Percentiles rank a stretch among this genome's conserved stretches.
phyloP scores from a whole-genome alignment of 2,329 filamentous ascomycete species.

The Aspergillus ibericus region DNA sequence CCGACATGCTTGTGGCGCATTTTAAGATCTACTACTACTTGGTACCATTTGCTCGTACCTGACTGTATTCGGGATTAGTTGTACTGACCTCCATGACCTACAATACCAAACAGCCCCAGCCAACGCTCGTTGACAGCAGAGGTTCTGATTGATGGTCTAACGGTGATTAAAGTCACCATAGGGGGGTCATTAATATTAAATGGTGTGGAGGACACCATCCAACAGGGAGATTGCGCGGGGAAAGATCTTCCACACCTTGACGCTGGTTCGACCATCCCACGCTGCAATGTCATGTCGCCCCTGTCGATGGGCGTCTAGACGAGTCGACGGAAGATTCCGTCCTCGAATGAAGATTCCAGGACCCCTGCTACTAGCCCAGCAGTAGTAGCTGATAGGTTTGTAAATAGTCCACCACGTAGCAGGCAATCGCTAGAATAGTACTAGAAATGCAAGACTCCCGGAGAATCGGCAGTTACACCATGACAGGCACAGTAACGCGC shows the following conservation, averaged over 20 bases:
- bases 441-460: background rate
- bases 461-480: slow-evolving; percentile 1
- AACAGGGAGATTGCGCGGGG: slow-evolving; percentile 17
- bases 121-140: background rate
- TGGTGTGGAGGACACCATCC: background rate
- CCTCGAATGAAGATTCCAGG: slow-evolving; percentile 1
- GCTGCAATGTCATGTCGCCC: slow-evolving; percentile 3
- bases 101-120: background rate
- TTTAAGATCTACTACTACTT: background rate
- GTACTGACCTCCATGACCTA: background rate
- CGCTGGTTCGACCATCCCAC: background rate
- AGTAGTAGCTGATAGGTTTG: background rate
- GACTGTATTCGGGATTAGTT: background rate
- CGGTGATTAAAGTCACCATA: background rate
- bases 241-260: slow-evolving; percentile 12
- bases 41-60: background rate
- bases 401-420: background rate
- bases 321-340: slow-evolving; percentile 5
- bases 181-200: background rate
- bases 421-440: background rate
- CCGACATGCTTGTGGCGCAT: slow-evolving; percentile 5
- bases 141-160: background rate
- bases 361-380: background rate
- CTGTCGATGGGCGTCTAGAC: slow-evolving; percentile 7
- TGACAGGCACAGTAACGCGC: background rate